phyloP scores from a whole-genome alignment of 2,329 filamentous ascomycete species.

The Gnomoniopsis smithogilvyi region DNA sequence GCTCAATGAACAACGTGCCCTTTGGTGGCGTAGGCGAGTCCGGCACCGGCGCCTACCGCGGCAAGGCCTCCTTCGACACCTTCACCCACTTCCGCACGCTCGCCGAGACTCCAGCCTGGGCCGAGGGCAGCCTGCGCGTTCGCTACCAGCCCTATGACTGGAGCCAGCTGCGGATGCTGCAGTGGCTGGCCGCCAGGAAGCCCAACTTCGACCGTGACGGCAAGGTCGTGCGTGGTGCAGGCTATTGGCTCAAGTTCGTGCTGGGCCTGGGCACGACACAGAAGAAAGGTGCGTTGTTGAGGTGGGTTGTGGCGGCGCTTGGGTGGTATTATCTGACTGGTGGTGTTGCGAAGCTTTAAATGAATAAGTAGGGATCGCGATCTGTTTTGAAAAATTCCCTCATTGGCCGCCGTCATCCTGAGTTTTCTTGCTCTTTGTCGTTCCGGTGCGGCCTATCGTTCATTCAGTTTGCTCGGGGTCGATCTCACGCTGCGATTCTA shows the following conservation, averaged over 20 bases:
- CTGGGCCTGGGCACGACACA: conserved; percentile 48
- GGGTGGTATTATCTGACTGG: conserved; percentile 13
- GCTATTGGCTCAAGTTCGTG: conserved; percentile 53
- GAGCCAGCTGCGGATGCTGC: conserved; percentile 41
- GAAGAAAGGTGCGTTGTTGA: conserved; percentile 46
- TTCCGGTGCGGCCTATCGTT: too few relatives aligned
- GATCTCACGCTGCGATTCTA: too few relatives aligned
- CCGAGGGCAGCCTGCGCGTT: conserved; percentile 63
- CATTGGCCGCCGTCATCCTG: too few relatives aligned
- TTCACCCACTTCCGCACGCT: conserved; percentile 60
- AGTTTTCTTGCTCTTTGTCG: too few relatives aligned
- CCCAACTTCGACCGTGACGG: conserved; percentile 64
- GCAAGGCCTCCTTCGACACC: conserved; percentile 67
- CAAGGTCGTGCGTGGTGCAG: conserved; percentile 44
- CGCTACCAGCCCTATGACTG: conserved; percentile 63
- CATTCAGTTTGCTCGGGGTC: too few relatives aligned
- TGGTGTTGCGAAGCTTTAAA: conserved; percentile 1
- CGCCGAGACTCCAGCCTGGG: conserved; percentile 62
- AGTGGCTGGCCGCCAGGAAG: conserved; percentile 39
- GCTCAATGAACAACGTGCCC: conserved; percentile 64
- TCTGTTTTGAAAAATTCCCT: not conserved
- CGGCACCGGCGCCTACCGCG: conserved; percentile 74
- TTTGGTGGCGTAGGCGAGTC: conserved; percentile 76
- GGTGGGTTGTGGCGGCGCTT: conserved; percentile 45
- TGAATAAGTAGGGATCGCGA: not conserved